A percentile compares a stretch with the other conserved stretches of the same genome.
Evolutionary conservation across 352 stramenopile species (phyloP).

Genomic region (Phytopythium helicoides): DNA sequence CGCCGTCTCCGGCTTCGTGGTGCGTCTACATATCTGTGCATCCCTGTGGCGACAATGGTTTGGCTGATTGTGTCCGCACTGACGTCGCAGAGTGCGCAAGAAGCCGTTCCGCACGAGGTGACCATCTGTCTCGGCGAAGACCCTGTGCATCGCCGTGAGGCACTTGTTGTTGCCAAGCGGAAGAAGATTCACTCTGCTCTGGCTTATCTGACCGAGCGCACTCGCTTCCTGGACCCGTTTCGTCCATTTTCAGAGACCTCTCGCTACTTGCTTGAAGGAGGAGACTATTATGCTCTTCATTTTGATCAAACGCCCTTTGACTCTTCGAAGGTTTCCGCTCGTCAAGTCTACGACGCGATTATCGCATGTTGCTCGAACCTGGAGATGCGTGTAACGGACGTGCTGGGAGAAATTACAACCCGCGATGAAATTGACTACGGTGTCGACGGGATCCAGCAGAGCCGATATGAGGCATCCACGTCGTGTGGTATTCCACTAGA

Average conservation of each 20-base stretch:
- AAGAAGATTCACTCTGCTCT: conserved; percentile 18
- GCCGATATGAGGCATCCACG: conserved; percentile 42
- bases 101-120: conserved; percentile 24
- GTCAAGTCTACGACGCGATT: conserved; percentile 37
- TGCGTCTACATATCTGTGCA: too few species aligned
- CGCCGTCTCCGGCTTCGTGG: too few species aligned
- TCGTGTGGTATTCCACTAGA: conserved; percentile 28
- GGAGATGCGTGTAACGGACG: conserved; percentile 38
- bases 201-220: conserved; percentile 37
- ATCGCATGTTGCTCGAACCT: conserved; percentile 40
- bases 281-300: conserved; percentile 39
- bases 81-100: conserved; percentile 4
- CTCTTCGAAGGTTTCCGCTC: conserved; percentile 12
- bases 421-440: conserved; percentile 36
- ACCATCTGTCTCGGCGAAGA: conserved; percentile 35
- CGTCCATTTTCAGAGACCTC: conserved; percentile 38
- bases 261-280: conserved; percentile 31
- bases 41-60: too few species aligned
- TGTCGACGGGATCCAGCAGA: conserved; percentile 36
- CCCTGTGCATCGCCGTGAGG: conserved; percentile 23
- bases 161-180: conserved; percentile 13
- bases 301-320: conserved; percentile 47
- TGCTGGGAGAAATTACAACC: conserved; percentile 32
- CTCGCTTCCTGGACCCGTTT: conserved; percentile 28
- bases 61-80: too few species aligned